Conservation (phyloP, 1,284 basidiomycete genomes). For the Leccinum griseonigrum region DNA sequence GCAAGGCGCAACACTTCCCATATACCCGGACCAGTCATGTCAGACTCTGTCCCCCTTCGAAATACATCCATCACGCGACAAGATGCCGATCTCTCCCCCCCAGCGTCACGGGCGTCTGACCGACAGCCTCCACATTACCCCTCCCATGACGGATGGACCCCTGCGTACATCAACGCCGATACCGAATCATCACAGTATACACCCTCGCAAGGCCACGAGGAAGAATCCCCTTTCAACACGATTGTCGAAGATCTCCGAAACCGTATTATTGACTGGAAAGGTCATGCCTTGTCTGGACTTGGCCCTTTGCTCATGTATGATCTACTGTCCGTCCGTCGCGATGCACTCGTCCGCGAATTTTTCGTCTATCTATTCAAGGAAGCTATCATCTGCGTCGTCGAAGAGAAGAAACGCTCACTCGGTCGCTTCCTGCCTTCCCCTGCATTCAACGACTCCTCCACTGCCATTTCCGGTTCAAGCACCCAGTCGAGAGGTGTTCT, state of each 20-base stretch:
- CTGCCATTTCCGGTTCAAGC: slow-evolving; percentile 39
- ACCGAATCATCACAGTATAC: slow-evolving; percentile 28
- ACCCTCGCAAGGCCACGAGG: slow-evolving; percentile 35
- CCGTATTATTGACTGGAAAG: slow-evolving; percentile 93
- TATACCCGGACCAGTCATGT: slow-evolving; percentile 58
- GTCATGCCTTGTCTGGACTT: slow-evolving; percentile 82
- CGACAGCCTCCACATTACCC: slow-evolving; percentile 32
- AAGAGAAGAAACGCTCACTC: slow-evolving; percentile 84
- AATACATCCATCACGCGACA: slow-evolving; percentile 30
- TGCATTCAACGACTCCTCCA: slow-evolving; percentile 47
- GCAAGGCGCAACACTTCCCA: slow-evolving; percentile 56
- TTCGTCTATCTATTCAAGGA: slow-evolving; percentile 96
- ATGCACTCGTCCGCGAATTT: slow-evolving; percentile 85
- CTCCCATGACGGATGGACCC: slow-evolving; percentile 33
- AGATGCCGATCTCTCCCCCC: slow-evolving; percentile 37
- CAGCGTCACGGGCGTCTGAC: slow-evolving; percentile 19
- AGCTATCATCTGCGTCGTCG: slow-evolving; percentile 94
- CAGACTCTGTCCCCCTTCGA: slow-evolving; percentile 41
- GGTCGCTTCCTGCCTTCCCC: slow-evolving; percentile 67
- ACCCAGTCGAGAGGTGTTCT: slow-evolving; percentile 71
- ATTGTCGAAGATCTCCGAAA: slow-evolving; percentile 86
- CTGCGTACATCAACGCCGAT: slow-evolving; percentile 24
- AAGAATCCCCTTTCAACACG: slow-evolving; percentile 70
- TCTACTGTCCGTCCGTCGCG: slow-evolving; percentile 83
- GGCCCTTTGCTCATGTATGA: slow-evolving; percentile 92